phyloP scores from a whole-genome alignment of 345 rosid genomes.

The Garcia nutans region DNA sequence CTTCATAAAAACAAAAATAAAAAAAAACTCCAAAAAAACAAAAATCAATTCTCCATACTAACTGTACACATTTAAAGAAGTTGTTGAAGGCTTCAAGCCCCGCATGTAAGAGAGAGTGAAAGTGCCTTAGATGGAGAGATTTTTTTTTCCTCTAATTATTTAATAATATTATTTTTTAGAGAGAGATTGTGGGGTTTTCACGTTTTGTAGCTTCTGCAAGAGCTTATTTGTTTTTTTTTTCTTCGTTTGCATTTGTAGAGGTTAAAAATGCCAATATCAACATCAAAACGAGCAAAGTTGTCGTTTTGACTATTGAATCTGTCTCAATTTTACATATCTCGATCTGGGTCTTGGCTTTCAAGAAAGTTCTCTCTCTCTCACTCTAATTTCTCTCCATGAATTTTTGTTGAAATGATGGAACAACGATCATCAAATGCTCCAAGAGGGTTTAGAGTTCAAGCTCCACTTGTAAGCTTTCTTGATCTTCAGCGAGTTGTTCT shows the following conservation, averaged over 20 bases:
- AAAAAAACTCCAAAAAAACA: too few species aligned
- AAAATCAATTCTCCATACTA: neutral
- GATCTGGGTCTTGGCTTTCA: neutral
- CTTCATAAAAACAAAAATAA: too few species aligned
- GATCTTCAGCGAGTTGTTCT: slow-evolving; percentile 4
- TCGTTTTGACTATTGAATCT: neutral
- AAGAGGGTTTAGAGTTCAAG: slow-evolving; percentile 24
- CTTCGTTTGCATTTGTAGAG: neutral
- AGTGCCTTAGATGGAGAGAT: neutral
- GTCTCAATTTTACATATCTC: neutral
- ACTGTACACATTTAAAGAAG: neutral
- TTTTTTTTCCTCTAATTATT: too few species aligned
- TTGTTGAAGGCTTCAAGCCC: neutral
- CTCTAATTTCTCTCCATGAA: slow-evolving; percentile 9
- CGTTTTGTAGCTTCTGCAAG: neutral
- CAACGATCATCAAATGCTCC: slow-evolving; percentile 15
- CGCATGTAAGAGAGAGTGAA: neutral
- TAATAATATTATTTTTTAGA: too few species aligned
- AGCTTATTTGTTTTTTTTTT: neutral
- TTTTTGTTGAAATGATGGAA: slow-evolving; percentile 14
- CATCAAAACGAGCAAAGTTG: neutral
- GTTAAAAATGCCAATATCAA: neutral
- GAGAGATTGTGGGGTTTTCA: neutral
- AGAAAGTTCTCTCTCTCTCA: neutral
- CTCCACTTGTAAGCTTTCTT: slow-evolving; percentile 19